Base-by-base conservation (phyloP, 2,329 filamentous ascomycete genomes). In the Stemphylium vesicarium region DNA sequence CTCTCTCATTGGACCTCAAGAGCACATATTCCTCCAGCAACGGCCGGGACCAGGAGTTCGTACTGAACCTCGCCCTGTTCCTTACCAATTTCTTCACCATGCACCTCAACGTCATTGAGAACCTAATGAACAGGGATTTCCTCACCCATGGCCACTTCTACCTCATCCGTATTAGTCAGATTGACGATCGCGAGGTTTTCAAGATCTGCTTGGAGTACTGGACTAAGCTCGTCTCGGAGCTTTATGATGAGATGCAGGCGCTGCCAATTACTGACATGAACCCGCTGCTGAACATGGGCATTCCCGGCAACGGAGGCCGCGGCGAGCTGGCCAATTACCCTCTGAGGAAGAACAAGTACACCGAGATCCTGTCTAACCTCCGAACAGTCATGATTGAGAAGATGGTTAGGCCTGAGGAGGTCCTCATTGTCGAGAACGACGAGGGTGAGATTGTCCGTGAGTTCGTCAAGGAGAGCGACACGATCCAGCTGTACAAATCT, bases 171-270 rank as follows among this genome's bases (percentile, higher is more conserved):
- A 97, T 99, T 76, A 97, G 93, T 42, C 93, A 99, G 79, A 99
- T 99, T 64, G 95, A 99, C 65, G 96, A 99, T 72, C 89, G 95
- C 50, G 95, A 99, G 76, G 96, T 99, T 62, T 99, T 99, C 86
- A 99, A 99, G 84, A 99, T 99, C 71, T 96, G 91, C 74, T 82
- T 99, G 59, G 96, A 99, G 76, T 99, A 99, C 80, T 99, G 95
- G 95, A 95, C 96, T 33, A 98, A 97, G 79, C 84, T 98, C 45
- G 96, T 99, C 6, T 94, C 96, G 71, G 95, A 98, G 77, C 85
- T 99, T 18, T 99, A 98, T 75, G 95, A 99, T 75, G 95, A 99
- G 81, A 97, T 98, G 93, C 95, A 99, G 77, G 86, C 92, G 61
- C 86, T 98, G 3, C 96, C 95, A 7, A 91, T 98, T 65, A 92